Base-by-base conservation (phyloP, 306 rosid genomes). In the Trifolium repens region DNA sequence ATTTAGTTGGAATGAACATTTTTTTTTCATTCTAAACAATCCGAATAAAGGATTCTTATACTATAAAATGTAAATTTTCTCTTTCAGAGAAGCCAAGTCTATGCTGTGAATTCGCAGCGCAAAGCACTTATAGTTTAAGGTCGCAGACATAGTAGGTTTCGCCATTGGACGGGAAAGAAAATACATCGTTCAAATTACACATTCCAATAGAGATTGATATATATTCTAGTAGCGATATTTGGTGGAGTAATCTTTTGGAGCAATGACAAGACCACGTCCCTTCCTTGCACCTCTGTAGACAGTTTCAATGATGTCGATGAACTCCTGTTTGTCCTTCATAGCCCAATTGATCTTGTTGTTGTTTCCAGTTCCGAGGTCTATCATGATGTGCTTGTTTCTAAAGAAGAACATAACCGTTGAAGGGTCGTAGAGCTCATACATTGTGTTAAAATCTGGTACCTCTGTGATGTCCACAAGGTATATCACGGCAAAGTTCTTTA, bases 271-370 rank as follows among this genome's bases (percentile, higher is more conserved):
- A 88, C 98, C 97, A 0, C 97, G 93, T 1, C 98, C 97, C 78
- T 91, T 93, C 78, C 98, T 85, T 2, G 98, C 98, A 39, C 98
- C 98, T 6, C 93, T 84, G 59, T 89, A 93, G 22, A 89, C 96
- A 0, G 99, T 94, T 78, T 94, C 99, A 6, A 94, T 78, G 15
- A 94, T 90, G 82, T 90, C 96, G 37, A 94, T 88, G 89, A 94
- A 94, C 81, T 94, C 96, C 55, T 94, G 98, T 84, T 94, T 94
- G 87, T 94, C 96, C 90, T 94, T 91, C 60, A 94, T 91, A 57
- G 97, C 99, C 97, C 96, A 91, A 64, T 94, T 94, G 64, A 94
- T 94, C 91, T 94, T 94, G 84, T 94, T 94, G 90, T 94, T 94
- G 88, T 92, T 94, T 12, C 98, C 96, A 13, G 99, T 94, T 43